Percentiles rank a stretch among this genome's conserved stretches.
phyloP scores from a whole-genome alignment of 495 filamentous ascomycete genomes.

The Penicillium angulare region DNA sequence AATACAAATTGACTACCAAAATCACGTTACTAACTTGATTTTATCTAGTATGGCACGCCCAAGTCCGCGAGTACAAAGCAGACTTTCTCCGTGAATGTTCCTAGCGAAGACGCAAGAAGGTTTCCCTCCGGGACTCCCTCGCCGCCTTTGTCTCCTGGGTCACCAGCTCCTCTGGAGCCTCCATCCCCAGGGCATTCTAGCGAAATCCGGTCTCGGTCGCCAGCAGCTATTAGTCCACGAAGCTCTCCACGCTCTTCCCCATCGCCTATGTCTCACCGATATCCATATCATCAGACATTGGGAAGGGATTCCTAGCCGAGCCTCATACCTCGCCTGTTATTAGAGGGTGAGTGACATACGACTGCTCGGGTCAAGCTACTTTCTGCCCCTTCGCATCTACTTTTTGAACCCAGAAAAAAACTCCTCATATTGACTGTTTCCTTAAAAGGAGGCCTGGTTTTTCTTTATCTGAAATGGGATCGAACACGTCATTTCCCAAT shows the following conservation, averaged over 20 bases:
- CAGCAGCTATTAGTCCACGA: conserved; percentile 22
- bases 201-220: conserved; percentile 14
- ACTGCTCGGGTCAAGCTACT: conserved; percentile 13
- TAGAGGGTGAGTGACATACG: conserved; percentile 35
- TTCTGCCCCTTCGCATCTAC: conserved; percentile 2
- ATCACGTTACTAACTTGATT: conserved; percentile 10
- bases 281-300: conserved; percentile 39
- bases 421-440: conserved; percentile 21
- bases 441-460: conserved; percentile 19
- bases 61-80: conserved; percentile 13
- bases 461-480: conserved; percentile 16
- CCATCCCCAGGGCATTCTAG: conserved; percentile 11
- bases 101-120: conserved; percentile 13
- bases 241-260: conserved; percentile 30
- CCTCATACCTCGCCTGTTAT: conserved; percentile 47
- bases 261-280: conserved; percentile 38
- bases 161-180: conserved; percentile 19
- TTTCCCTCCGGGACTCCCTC: conserved; percentile 16
- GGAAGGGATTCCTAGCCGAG: conserved; percentile 44
- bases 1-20: conserved; percentile 3
- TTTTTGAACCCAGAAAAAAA: too few species aligned
- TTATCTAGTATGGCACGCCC: conserved; percentile 48
- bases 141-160: conserved; percentile 25
- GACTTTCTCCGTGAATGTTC: conserved; percentile 14
- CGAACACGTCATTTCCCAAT: conserved; percentile 13